Evolutionary conservation across 345 rosid species (phyloP).

Genomic region (Cardamine occulta): DNA sequence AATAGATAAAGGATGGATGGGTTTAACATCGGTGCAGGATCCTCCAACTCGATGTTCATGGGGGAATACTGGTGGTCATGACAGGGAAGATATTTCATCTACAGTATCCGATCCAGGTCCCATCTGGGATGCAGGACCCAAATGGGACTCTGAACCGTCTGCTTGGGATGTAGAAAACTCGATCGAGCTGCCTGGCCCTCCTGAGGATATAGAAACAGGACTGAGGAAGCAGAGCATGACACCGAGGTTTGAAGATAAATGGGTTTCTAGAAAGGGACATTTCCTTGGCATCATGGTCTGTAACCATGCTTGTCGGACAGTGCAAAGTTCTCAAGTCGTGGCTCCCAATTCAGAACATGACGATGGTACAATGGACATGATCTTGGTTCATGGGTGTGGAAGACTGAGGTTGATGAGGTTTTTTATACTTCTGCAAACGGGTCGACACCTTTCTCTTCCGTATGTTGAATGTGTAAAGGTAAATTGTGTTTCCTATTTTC

Average conservation of each 20-base stretch:
- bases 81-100: constrained; percentile 93
- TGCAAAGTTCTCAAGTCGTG: constrained; percentile 94
- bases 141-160: constrained; percentile 77
- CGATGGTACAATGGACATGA: constrained; percentile 82
- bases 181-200: constrained; percentile 85
- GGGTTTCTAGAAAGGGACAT: constrained; percentile 78
- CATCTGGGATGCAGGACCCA: constrained; percentile 98
- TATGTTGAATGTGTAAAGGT: constrained; percentile 98
- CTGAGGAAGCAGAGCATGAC: constrained; percentile 51
- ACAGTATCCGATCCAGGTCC: constrained; percentile 98
- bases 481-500: constrained; percentile 21
- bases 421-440: constrained; percentile 81
- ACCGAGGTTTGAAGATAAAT: constrained; percentile 72
- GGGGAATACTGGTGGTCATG: constrained; percentile 78
- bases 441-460: constrained; percentile 89
- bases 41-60: constrained; percentile 69
- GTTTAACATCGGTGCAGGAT: constrained; percentile 71
- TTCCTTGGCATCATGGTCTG: constrained; percentile 92
- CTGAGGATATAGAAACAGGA: constrained; percentile 71
- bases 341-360: constrained; percentile 95
- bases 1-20: constrained; percentile 89
- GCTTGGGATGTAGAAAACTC: constrained; percentile 84
- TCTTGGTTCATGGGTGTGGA: constrained; percentile 93
- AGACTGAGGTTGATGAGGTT: constrained; percentile 80
- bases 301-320: constrained; percentile 96